Evolutionary conservation across 768 basidiomycete species (phyloP).

Genomic region (Termitomyces sp.): DNA sequence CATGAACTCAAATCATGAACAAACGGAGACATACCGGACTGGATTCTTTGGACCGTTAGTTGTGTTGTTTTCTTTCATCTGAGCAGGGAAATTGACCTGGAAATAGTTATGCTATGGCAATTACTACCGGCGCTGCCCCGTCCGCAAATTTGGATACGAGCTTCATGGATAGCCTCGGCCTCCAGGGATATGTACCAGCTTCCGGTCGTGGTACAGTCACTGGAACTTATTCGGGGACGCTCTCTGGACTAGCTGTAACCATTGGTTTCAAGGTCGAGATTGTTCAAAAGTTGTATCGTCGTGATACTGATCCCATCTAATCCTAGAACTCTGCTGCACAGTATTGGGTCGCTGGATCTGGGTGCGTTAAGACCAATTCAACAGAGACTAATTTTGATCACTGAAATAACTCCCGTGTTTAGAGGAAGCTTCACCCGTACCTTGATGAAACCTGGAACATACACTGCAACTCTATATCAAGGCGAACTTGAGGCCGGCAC

Average conservation of each 20-base stretch:
- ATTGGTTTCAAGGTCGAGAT: slow-evolving; percentile 35
- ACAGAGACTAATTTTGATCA: neutral
- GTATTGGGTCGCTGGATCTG: slow-evolving; percentile 39
- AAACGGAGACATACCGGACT: slow-evolving; percentile 38
- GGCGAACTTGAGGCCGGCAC: slow-evolving; percentile 42
- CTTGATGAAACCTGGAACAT: slow-evolving; percentile 45
- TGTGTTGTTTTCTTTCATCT: neutral
- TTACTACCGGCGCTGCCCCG: slow-evolving; percentile 38
- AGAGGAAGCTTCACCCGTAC: slow-evolving; percentile 39
- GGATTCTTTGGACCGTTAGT: slow-evolving; percentile 44
- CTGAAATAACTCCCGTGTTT: neutral
- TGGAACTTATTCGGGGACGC: slow-evolving; percentile 38
- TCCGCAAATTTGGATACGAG: slow-evolving; percentile 36
- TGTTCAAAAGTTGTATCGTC: neutral
- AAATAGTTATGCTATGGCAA: slow-evolving; percentile 35
- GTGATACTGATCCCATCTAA: neutral
- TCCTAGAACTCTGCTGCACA: slow-evolving; percentile 37
- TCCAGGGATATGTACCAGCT: slow-evolving; percentile 38
- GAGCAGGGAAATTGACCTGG: neutral
- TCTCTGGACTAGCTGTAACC: slow-evolving; percentile 32
- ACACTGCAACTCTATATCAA: slow-evolving; percentile 40
- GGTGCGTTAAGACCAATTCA: slow-evolving; percentile 19
- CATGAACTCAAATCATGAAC: slow-evolving; percentile 44
- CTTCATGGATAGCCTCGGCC: slow-evolving; percentile 37
- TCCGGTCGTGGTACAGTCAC: slow-evolving; percentile 41